Percentiles rank a stretch among this genome's conserved stretches.
phyloP scores from a whole-genome alignment of 768 basidiomycete genomes.

The Leccinum barrowsii region DNA sequence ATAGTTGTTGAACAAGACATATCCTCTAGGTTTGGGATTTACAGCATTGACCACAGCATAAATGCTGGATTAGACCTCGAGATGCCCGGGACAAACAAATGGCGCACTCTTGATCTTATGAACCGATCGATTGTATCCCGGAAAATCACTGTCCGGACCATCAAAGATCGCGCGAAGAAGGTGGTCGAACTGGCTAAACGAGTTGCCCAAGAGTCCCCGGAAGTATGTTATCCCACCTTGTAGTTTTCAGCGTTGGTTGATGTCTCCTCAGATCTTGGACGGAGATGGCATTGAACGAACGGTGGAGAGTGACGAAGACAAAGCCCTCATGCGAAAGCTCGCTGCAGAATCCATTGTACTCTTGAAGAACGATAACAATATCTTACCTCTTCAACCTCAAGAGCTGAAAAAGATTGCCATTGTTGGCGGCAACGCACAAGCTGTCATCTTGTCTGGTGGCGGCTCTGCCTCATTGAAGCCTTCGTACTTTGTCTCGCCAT shows the following conservation, averaged over 20 bases:
- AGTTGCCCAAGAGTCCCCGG: conserved; percentile 62
- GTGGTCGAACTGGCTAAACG: conserved; percentile 70
- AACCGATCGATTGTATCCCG: conserved; percentile 55
- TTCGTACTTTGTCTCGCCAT: conserved; percentile 74
- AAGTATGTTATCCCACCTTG: conserved; percentile 36
- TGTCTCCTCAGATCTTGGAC: conserved; percentile 52
- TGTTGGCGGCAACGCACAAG: conserved; percentile 64
- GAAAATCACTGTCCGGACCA: conserved; percentile 60
- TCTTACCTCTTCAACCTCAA: conserved; percentile 37
- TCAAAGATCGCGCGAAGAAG: conserved; percentile 63
- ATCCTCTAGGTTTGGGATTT: conserved; percentile 61
- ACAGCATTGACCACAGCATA: conserved; percentile 57
- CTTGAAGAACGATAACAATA: conserved; percentile 58
- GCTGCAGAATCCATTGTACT: conserved; percentile 72
- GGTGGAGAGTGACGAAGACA: conserved; percentile 58
- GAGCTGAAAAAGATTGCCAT: conserved; percentile 68
- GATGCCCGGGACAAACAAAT: conserved; percentile 76
- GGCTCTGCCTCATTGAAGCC: conserved; percentile 70
- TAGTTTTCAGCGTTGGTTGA: background rate
- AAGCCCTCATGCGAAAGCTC: conserved; percentile 58
- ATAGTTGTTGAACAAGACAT: background rate
- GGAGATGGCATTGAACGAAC: conserved; percentile 68
- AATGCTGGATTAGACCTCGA: conserved; percentile 82
- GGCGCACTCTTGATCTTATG: conserved; percentile 68
- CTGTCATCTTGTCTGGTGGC: conserved; percentile 68